phyloP scores from a whole-genome alignment of 768 basidiomycete genomes.

The Lactifluus hygrophoroides region DNA sequence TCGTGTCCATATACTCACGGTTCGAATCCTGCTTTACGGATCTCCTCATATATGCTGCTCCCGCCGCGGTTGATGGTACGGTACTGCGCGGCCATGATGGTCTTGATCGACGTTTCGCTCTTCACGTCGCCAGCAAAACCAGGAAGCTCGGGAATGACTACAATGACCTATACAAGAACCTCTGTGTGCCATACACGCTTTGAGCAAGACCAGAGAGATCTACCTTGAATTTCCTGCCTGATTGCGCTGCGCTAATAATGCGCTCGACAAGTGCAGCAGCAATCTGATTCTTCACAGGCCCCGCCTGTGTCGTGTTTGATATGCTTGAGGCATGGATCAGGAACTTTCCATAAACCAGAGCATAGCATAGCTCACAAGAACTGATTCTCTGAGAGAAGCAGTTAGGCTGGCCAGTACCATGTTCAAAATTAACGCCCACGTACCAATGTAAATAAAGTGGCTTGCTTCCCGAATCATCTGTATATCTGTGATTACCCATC shows the following conservation, averaged over 20 bases:
- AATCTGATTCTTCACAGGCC: constrained; percentile 73
- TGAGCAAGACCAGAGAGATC: not conserved
- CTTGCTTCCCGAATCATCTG: constrained; percentile 75
- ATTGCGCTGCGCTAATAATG: constrained; percentile 68
- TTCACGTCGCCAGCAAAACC: constrained; percentile 84
- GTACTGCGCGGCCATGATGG: constrained; percentile 83
- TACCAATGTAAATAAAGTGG: constrained; percentile 90
- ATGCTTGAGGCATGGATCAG: constrained; percentile 42
- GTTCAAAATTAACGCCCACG: constrained; percentile 22
- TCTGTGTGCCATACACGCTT: not conserved
- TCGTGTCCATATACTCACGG: constrained; percentile 42
- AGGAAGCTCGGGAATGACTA: constrained; percentile 86
- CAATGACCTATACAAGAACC: constrained; percentile 51
- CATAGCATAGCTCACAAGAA: constrained; percentile 56
- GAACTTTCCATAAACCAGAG: not conserved
- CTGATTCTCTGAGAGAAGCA: constrained; percentile 50
- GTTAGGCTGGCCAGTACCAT: not conserved
- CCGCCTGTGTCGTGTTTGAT: constrained; percentile 55
- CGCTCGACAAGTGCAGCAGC: constrained; percentile 76
- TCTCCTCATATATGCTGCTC: constrained; percentile 74
- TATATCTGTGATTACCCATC: constrained; percentile 39
- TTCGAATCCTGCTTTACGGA: constrained; percentile 71
- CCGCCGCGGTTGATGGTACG: constrained; percentile 88
- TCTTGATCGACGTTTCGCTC: constrained; percentile 52
- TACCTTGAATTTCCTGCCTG: constrained; percentile 72